Percentiles rank a stretch among this genome's conserved stretches.
These are phyloP conservation scores for Daldinia childiae DNA, from an alignment of 495 filamentous ascomycete genomes.

Conservation along the genomic window DNA sequence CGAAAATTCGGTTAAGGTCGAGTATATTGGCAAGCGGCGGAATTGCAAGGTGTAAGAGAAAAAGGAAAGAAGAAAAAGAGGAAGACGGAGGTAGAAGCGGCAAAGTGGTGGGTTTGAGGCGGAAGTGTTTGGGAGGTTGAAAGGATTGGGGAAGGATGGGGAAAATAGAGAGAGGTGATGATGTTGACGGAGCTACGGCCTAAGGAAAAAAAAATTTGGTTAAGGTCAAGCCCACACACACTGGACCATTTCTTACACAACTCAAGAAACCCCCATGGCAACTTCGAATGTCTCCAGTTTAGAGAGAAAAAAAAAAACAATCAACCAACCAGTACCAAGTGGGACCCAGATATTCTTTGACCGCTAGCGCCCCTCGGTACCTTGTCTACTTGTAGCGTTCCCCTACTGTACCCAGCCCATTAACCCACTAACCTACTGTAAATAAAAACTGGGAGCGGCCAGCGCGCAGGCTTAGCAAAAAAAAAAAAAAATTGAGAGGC, in stretches of 20 bases:
- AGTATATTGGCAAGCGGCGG: slow-evolving; percentile 33
- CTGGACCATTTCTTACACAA: not conserved
- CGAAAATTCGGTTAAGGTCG: slow-evolving; percentile 34
- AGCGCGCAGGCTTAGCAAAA: slow-evolving; percentile 31
- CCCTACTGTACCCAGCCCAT: slow-evolving; percentile 17
- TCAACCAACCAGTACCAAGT: slow-evolving; percentile 34
- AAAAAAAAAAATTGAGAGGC: slow-evolving; percentile 7
- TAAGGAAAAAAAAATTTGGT: slow-evolving; percentile 11
- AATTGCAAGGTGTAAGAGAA: slow-evolving; percentile 39
- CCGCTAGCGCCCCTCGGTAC: slow-evolving; percentile 21
- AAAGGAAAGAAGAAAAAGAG: slow-evolving; percentile 41
- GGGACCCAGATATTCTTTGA: slow-evolving; percentile 31
- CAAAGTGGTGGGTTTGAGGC: slow-evolving; percentile 32
- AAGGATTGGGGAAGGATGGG: slow-evolving; percentile 35
- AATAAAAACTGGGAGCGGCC: slow-evolving; percentile 30
- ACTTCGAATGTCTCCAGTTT: slow-evolving; percentile 9
- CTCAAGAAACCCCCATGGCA: slow-evolving; percentile 1
- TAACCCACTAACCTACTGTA: not conserved
- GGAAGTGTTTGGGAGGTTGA: slow-evolving; percentile 42
- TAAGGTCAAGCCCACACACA: slow-evolving; percentile 35
- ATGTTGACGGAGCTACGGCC: slow-evolving; percentile 36
- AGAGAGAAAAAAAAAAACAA: slow-evolving; percentile 15
- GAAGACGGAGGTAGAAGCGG: slow-evolving; percentile 40
- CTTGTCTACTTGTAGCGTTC: slow-evolving; percentile 5
- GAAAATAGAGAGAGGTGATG: slow-evolving; percentile 41